Base-by-base conservation (phyloP, 306 rosid species). In the peach (Prunus persica) region DNA sequence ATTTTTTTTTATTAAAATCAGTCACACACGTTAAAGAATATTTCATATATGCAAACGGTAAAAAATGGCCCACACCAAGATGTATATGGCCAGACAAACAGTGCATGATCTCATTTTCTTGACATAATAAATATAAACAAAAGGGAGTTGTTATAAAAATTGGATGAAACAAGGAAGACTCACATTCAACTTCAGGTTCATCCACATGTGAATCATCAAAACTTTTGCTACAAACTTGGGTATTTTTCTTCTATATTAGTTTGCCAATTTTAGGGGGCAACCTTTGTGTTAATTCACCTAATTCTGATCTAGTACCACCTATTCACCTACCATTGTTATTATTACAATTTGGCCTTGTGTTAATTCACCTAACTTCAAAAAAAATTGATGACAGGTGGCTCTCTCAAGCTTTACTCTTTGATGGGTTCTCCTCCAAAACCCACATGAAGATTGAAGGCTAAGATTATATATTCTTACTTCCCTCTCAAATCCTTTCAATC, bases 401-500 rank as follows among this genome's bases (percentile, higher is more conserved):
- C 66, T 18, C 62, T 79, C 71, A 73, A 11, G 72, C 81, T 77
- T 20, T 24, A 80, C 38, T 2, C 11, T 32, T 11, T 78, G 60
- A 49, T 67, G 64, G 64, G 8, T 6, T 76, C 50, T 16, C 20
- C 22, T 38, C 63, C 34, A 45, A 41, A 25, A 46, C 80, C 65
- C 11, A 43, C 55, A 73, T 47, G 32, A 22, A 52, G 61, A 67
- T 32, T 50, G 57, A 30, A 45, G 30, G 51, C 70, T 24, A 20
- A 68, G 74, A 81, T 46, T 45, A 49, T 45, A 49, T 67, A 60
- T 75, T 56, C 82, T 51, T 71, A 58, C 16, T 86, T 72, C 58
- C 71, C 72, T 70, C 71, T 63, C 55, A 51, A 70, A 58, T 56
- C 20, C 72, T 65, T 66, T 64, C 62, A 68, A 69, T 77, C 83